A percentile compares a stretch with the other conserved stretches of the same genome.
phyloP scores from a whole-genome alignment of 345 rosid genomes.

The Brassica carinata region DNA sequence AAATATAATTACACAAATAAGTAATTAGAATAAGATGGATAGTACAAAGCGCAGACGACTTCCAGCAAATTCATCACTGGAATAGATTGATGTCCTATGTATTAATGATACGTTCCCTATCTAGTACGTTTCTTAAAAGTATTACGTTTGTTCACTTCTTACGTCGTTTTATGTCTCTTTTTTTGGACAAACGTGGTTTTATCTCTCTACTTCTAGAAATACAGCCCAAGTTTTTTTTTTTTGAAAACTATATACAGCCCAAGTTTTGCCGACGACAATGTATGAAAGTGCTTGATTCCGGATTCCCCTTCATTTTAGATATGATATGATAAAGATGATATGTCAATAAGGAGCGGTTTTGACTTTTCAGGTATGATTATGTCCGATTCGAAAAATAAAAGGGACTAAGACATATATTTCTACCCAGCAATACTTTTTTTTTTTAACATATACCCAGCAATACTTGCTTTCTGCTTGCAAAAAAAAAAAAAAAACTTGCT shows the following conservation, averaged over 20 bases:
- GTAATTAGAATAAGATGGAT: background rate
- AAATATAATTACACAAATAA: background rate
- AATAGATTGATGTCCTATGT: background rate
- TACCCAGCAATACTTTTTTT: background rate
- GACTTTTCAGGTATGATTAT: background rate
- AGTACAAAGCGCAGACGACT: background rate
- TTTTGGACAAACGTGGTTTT: background rate
- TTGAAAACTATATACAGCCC: too few relatives aligned
- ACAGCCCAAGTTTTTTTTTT: too few relatives aligned
- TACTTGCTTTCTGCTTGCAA: background rate
- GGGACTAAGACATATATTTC: background rate
- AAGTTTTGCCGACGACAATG: background rate
- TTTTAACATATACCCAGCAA: background rate
- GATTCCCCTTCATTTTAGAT: background rate
- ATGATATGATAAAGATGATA: background rate
- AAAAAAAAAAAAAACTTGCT: too few relatives aligned
- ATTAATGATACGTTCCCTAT: slow-evolving; percentile 1
- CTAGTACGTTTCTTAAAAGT: slow-evolving; percentile 6
- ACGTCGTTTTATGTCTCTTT: too few relatives aligned
- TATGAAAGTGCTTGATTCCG: background rate
- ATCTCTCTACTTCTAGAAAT: background rate
- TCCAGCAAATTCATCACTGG: background rate
- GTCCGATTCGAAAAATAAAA: background rate
- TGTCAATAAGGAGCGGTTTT: background rate
- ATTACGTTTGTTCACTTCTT: background rate